Evolutionary conservation across 352 stramenopile genomes (phyloP), one percentile per base, ranked within the genome.

Genomic region (Globisporangium emineosum): DNA sequence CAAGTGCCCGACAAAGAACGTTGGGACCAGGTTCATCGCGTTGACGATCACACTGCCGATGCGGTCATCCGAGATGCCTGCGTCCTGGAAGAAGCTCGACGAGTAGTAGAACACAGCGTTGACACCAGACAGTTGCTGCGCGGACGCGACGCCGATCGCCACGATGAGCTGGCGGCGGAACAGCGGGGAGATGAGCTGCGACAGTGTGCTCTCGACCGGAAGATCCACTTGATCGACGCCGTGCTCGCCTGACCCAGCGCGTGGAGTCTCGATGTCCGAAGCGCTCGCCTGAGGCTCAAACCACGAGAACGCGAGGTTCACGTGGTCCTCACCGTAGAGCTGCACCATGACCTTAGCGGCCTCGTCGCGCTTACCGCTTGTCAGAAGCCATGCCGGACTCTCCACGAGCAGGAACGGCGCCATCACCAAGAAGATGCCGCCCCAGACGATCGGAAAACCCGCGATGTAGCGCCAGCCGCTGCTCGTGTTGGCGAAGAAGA

Each of bases 41-140:
- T 77, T 65, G 45, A 80, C 61, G 52, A 81, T 72, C 23, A 77
- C 60, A 8, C 62, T 81, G 17, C 71, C 73, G 35, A 84, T 56
- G 32, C 76, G 76, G 25, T 73, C 73, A 47, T 84, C 71, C 6
- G 59, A 56, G 27, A 84, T 64, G 1, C 76, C 76, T 5, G 76
- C 76, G 21, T 70, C 61, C 17, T 47, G 57, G 60, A 84, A 84
- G 8, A 84, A 72, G 53, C 56, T 55, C 1, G 70, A 79, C 49
- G 76, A 84, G 69, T 84, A 84, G 65, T 71, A 78, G 54, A 79
- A 81, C 23, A 81, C 67, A 21, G 74, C 69, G 67, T 88, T 87
- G 58, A 90, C 82, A 21, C 81, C 81, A 0, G 79, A 83, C 37
- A 89, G 69, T 47, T 89, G 78, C 37, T 86, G 78, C 19, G 72